Evolutionary conservation across 495 filamentous ascomycete genomes (phyloP), one percentile per base, ranked within the genome.

Genomic region (Penicillium canescens): DNA sequence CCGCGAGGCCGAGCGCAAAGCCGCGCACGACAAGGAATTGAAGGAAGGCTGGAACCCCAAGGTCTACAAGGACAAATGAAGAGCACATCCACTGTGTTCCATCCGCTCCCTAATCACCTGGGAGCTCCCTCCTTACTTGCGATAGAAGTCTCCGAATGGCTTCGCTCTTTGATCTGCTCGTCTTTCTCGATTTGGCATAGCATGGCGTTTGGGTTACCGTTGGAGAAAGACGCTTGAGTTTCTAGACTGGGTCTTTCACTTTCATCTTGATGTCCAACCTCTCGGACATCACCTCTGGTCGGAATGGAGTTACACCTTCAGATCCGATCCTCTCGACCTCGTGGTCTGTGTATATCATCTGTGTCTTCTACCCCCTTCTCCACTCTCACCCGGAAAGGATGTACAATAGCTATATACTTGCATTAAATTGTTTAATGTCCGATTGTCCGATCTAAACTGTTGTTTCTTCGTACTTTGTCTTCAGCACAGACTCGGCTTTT

Each of bases 11-110:
- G 76, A 77, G 58, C 75, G 74, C 59, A 66, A 71, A 54, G 67
- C 67, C 12, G 72, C 78, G 46, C 69, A 70, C 43, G 84, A 86
- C 55, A 84, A 86, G 56, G 90, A 95, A 72, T 39, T 89, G 55
- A 82, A 85, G 57, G 87, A 89, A 54, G 92, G 92, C 6, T 97
- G 89, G 86, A 96, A 90, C 54, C 94, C 94, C 47, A 97, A 96
- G 83, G 72, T 97, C 23, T 96, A 91, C 66, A 95, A 95, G 76
- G 91, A 96, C 65, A 78, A 85, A 81, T 90, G 70, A 78, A 55
- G 9, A 26, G 13, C 14, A 46, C 28, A 56, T 38, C 37, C 20
- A 52, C 31, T 43, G 51, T 23, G 4, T 36, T 42, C 18, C 35
- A 34, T 38, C 36, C 45, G 42, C 5, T 8, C 26, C 41, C 55